Base-by-base conservation (phyloP, 768 basidiomycete species). In the Sarcodon aspratus region DNA sequence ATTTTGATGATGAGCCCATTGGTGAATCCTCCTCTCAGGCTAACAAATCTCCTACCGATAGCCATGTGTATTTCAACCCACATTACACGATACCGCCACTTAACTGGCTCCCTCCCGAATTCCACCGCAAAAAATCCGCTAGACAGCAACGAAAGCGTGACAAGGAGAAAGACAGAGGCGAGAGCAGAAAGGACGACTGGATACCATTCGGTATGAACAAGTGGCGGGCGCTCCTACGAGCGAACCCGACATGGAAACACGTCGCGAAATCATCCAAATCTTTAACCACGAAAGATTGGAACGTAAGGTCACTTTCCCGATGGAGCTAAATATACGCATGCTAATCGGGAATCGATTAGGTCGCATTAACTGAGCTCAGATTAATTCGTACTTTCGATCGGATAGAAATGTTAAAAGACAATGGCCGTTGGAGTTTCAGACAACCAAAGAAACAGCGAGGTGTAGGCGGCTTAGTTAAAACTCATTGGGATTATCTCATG, bases 371-470 rank as follows among this genome's bases (percentile, higher is more conserved):
- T 13, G 94, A 97, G 59, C 59, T 95, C 50, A 74, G 82, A 52
- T 72, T 94, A 33, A 64, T 86, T 33, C 79, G 88, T 37, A 80
- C 90, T 1, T 72, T 96, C 53, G 90, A 94, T 44, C 76, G 85
- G 9, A 81, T 99, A 44, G 93, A 98, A 51, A 63, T 69, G 31
- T 73, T 97, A 50, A 94, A 96, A 63, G 74, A 78, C 27, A 76
- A 75, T 9, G 82, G 82, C 3, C 71, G 79, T 34, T 99, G 96
- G 95, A 85, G 86, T 55, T 89, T 95, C 57, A 70, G 95, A 47
- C 96, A 99, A 59, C 92, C 93, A 9, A 97, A 95, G 66, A 95
- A 93, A 64, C 89, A 94, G 59, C 74, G 87, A 50, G 85, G 80
- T 31, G 73, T 92, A 13, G 80, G 83, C 17, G 80, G 82, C 1